Percentiles rank a stretch among this genome's conserved stretches.
Conservation (phyloP, 1,284 basidiomycete genomes). For the Phellinidium pouzarii region DNA sequence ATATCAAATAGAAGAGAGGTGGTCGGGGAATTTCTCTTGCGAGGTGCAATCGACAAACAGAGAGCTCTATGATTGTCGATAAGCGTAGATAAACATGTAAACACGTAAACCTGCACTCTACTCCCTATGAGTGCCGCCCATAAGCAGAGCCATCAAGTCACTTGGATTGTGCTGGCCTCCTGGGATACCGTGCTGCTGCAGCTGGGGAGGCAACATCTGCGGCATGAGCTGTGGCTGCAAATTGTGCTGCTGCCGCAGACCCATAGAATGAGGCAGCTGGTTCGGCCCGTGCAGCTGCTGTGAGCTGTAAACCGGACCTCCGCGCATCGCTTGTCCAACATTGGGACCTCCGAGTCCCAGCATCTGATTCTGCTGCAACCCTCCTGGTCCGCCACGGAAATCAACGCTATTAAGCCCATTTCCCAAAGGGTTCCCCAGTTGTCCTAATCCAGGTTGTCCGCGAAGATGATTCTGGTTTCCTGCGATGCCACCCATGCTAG, state of each 20-base stretch:
- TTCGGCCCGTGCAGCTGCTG: conserved; percentile 44
- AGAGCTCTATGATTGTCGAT: background rate
- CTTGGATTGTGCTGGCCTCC: conserved; percentile 44
- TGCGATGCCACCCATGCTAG: conserved; percentile 36
- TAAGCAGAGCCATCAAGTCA: conserved; percentile 72
- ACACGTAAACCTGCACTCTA: conserved; percentile 35
- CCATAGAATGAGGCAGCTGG: conserved; percentile 31
- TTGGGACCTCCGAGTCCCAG: conserved; percentile 39
- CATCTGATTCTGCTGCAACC: conserved; percentile 33
- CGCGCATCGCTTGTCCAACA: conserved; percentile 35
- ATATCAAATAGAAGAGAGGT: conserved; percentile 2
- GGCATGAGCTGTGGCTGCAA: conserved; percentile 45
- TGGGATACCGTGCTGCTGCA: conserved; percentile 45
- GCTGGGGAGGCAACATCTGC: conserved; percentile 52
- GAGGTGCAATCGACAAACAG: background rate
- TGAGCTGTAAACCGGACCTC: conserved; percentile 40
- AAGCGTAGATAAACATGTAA: background rate
- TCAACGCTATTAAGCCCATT: conserved; percentile 39
- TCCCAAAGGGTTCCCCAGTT: conserved; percentile 37
- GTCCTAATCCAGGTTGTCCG: conserved; percentile 42
- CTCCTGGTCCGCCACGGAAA: conserved; percentile 31
- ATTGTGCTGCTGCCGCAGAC: conserved; percentile 40
- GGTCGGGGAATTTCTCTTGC: background rate
- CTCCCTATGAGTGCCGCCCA: conserved; percentile 60
- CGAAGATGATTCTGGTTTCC: conserved; percentile 44